Base-by-base conservation (phyloP, 2,329 filamentous ascomycete species). In the Magnaporthales sp. region DNA sequence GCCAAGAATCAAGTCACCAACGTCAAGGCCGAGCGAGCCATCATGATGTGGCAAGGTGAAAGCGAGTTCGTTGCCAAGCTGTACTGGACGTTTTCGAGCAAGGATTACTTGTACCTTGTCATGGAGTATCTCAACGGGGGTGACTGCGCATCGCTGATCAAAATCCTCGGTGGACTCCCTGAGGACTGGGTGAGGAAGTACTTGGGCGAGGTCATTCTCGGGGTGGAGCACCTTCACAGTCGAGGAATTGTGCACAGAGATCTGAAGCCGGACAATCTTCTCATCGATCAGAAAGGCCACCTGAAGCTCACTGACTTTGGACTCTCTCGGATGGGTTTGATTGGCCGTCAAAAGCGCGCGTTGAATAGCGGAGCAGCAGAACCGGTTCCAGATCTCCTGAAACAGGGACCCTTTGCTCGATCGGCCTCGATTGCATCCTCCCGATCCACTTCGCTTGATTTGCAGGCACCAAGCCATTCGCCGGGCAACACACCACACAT, bases 31-130 rank as follows among this genome's bases (percentile, higher is more conserved):
- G 95, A 99, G 78, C 87, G 95, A 71, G 96, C 96, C 26, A 99
- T 99, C 75, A 98, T 99, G 95, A 99, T 99, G 95, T 98, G 95
- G 92, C 95, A 99, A 79, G 95, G 95, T 26, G 93, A 98, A 77
- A 99, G 96, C 76, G 95, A 99, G 68, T 99, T 99, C 76, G 95
- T 99, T 67, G 95, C 95, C 29, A 99, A 99, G 80, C 84, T 99
- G 13, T 99, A 98, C 80, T 99, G 96, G 96, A 99, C 95, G 0
- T 99, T 99, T 74, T 97, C 95, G 4, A 99, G 94, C 83, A 99
- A 99, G 75, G 95, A 99, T 74, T 99, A 97, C 75, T 87, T 99
- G 27, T 99, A 98, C 75, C 84, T 99, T 68, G 95, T 99, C 27
- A 99, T 99, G 95, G 95, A 99, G 75, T 99, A 99, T 78, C 84